Base-by-base conservation (phyloP, 768 basidiomycete species). In the Trametes gibbosa region DNA sequence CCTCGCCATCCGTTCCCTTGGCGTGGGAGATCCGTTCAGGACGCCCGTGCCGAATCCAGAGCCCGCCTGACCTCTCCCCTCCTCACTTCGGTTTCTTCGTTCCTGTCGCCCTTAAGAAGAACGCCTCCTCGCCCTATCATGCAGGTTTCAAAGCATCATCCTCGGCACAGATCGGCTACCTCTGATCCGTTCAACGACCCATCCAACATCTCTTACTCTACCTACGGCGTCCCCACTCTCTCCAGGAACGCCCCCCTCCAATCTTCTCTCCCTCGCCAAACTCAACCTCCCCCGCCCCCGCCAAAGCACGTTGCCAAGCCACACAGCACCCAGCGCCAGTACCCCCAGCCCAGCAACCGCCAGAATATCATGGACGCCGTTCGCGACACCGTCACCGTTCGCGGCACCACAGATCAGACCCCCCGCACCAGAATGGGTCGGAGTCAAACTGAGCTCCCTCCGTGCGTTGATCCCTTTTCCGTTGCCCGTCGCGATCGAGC, bases 321-420 rank as follows among this genome's bases (percentile, higher is more conserved):
- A 68, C 70, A 76, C 21, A 57, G 72, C 51, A 47, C 69, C 55
- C 67, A 72, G 63, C 50, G 13, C 42, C 32, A 24, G 40, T 64
- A 53, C 59, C 65, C 49, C 35, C 59, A 63, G 50, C 21, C 68
- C 71, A 45, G 63, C 66, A 63, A 64, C 61, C 68, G 61, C 67
- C 75, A 78, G 62, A 79, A 81, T 65, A 81, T 86, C 73, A 68
- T 78, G 56, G 84, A 89, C 34, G 83, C 87, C 42, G 82, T 89
- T 63, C 79, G 84, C 63, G 86, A 91, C 60, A 86, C 88, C 50
- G 86, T 89, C 23, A 78, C 79, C 56, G 73, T 87, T 65, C 81
- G 78, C 49, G 70, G 75, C 21, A 67, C 64, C 78, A 40, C 75
- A 27, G 76, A 78, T 59, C 70, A 76, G 46, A 63, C 76, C 54